Evolutionary conservation across 768 basidiomycete species (phyloP).

Genomic region (Collybiopsis confluens): DNA sequence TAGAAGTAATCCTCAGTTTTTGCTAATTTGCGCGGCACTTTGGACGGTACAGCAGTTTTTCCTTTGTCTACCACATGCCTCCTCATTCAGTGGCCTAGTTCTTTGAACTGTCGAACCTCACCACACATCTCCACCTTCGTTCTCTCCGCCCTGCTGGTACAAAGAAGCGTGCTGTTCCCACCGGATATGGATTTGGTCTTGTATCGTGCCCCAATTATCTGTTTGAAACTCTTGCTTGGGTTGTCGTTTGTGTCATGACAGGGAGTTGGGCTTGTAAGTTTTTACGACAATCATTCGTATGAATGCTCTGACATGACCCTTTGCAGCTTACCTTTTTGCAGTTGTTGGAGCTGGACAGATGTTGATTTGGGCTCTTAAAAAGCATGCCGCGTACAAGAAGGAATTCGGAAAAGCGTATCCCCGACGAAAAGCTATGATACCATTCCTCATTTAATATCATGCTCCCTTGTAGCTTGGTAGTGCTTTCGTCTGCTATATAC

Average conservation of each 20-base stretch:
- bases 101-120: conserved; percentile 79
- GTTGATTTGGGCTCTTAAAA: conserved; percentile 86
- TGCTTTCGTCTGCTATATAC: too few relatives aligned
- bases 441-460: conserved; percentile 50
- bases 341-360: conserved; percentile 62
- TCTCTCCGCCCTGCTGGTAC: conserved; percentile 78
- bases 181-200: conserved; percentile 88
- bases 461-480: too few relatives aligned
- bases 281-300: not conserved
- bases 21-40: conserved; percentile 59
- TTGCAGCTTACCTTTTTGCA: conserved; percentile 60
- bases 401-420: conserved; percentile 91
- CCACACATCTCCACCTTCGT: conserved; percentile 79
- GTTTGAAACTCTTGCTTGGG: conserved; percentile 83
- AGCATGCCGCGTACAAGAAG: conserved; percentile 84
- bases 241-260: conserved; percentile 69
- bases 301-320: not conserved
- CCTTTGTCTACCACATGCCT: not conserved
- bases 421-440: conserved; percentile 74
- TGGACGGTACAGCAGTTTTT: conserved; percentile 62
- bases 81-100: conserved; percentile 46
- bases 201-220: conserved; percentile 93
- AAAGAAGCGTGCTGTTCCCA: conserved; percentile 77
- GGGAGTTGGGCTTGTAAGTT: conserved; percentile 67
- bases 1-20: conserved; percentile 61